phyloP scores from a whole-genome alignment of 495 filamentous ascomycete genomes.

The Xylaria venustula region DNA sequence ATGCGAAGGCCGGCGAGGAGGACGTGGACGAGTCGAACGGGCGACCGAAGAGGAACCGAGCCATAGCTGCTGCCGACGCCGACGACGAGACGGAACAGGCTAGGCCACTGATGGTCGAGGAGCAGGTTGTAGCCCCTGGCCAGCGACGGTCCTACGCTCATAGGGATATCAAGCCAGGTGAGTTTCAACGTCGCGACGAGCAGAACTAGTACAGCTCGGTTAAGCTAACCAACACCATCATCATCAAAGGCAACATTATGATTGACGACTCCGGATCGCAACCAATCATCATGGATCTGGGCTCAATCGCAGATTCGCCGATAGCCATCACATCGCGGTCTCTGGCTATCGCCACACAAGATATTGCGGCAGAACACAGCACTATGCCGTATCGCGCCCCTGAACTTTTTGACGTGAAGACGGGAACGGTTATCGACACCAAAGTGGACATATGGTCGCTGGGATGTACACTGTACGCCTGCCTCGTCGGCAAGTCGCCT shows the following conservation, averaged over 20 bases:
- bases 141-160: constrained; percentile 83
- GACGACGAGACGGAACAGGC: constrained; percentile 73
- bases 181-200: constrained; percentile 5
- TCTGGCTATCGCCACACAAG: constrained; percentile 86
- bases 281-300: constrained; percentile 98
- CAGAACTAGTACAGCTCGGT: neutral
- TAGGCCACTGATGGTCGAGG: constrained; percentile 79
- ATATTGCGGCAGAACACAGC: constrained; percentile 90
- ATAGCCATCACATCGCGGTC: constrained; percentile 92
- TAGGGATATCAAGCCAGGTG: constrained; percentile 96
- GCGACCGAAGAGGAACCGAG: constrained; percentile 53
- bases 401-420: constrained; percentile 97
- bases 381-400: constrained; percentile 99
- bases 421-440: constrained; percentile 86
- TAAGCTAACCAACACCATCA: constrained; percentile 17
- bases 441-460: constrained; percentile 98
- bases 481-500: constrained; percentile 90
- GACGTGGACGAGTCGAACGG: constrained; percentile 55
- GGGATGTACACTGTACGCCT: constrained; percentile 94
- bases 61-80: constrained; percentile 46
- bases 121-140: constrained; percentile 71
- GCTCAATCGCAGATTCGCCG: constrained; percentile 83
- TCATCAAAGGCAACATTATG: constrained; percentile 82
- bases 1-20: constrained; percentile 26
- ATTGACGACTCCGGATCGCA: constrained; percentile 81